Evolutionary conservation across 441 rosid genomes (phyloP), one percentile per base, ranked within the genome.

Genomic region (Pelargonium australe): DNA sequence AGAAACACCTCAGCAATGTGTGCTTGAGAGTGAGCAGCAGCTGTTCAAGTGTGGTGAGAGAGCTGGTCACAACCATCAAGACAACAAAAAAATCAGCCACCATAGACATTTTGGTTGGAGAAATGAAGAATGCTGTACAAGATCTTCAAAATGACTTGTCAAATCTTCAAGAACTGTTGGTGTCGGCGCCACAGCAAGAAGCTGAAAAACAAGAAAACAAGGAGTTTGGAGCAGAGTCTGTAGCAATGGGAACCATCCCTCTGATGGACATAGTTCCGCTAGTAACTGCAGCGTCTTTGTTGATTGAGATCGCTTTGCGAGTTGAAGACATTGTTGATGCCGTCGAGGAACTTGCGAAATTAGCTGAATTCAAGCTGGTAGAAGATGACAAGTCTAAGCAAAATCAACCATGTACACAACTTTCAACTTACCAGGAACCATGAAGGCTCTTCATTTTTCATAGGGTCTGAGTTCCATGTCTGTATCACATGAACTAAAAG

Each of bases 121-220:
- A 86, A 58, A 86, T 88, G 94, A 82, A 75, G 58, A 69, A 70
- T 31, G 86, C 89, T 11, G 83, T 80, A 14, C 76, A 83, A 72
- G 85, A 86, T 65, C 89, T 88, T 65, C 85, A 75, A 78, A 78
- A 79, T 11, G 76, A 80, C 23, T 71, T 85, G 66, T 80, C 62
- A 7, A 57, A 23, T 57, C 62, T 57, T 57, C 62, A 57, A 57
- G 62, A 16, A 57, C 34, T 71, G 43, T 49, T 64, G 64, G 40
- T 71, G 67, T 73, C 72, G 57, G 40, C 69, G 67, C 73, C 72
- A 62, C n/a, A 23, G 2, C 41, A 69, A 9, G 71, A 70, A 64
- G 47, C 47, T 8, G 57, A 10, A 68, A 57, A 64, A 28, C 64
- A 55, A 72, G 66, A 64, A 37, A 44, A 4, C 66, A 23, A 71